Base-by-base conservation (phyloP, 768 basidiomycete species). In the Tricholoma bakamatsutake region DNA sequence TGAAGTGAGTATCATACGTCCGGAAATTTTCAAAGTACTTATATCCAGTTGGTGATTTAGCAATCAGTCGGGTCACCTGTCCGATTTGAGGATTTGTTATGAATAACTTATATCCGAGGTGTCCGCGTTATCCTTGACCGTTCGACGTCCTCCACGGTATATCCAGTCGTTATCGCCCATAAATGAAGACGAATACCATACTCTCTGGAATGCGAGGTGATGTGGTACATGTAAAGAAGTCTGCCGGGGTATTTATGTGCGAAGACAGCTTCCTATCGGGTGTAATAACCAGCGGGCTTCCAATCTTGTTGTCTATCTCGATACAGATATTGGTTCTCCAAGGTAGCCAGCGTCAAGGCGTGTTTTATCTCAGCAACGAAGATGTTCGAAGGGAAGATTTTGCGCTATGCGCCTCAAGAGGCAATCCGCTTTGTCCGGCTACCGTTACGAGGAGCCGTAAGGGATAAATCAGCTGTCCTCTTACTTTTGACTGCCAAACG, bases 91-190 rank as follows among this genome's bases (percentile, higher is more conserved):
- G 21, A 27, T n/a, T 40, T 52, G 48, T 51, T 53, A 28, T 17
- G 42, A 46, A 49, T 15, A 34, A 42, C 43, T 39, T 48, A 48
- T 52, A 17, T 61, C 64, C 64, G 64, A 62, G 64, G 62, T 53
- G 37, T 61, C 64, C 62, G 62, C 63, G 63, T 57, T 57, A 50
- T 48, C 43, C 24, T 24, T 40, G 27, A 39, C 24, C 37, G 45
- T 35, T 37, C 27, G n/a, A 31, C 15, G 24, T 21, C 40, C 11
- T 34, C 42, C 43, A 30, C 40, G 40, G 39, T 21, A 24, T 34
- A 24, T 34, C 35, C 37, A 24, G 39, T 30, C 28, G 24, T 30
- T 31, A 35, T 48, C 30, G 30, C 12, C 42, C 21, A 33, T 42
- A 11, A 27, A 3, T 43, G n/a, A 49, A 17, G 15, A 28, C 17